Conservation (phyloP, 441 rosid genomes). For the Arabidopsis lyrata region DNA sequence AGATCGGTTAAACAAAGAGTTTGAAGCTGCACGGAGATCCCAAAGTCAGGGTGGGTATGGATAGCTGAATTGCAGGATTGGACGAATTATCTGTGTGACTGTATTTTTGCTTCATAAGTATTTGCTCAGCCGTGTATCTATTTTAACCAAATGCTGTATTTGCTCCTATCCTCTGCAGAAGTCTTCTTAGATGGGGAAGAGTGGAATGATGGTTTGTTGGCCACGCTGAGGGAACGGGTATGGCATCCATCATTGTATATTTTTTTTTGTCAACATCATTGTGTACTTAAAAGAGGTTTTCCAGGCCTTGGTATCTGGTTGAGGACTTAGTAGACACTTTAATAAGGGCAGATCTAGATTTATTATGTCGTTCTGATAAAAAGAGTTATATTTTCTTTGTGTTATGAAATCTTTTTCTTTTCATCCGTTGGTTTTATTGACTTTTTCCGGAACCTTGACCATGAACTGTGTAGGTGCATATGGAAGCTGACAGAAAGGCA, state of each 20-base stretch:
- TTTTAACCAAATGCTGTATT: constrained; percentile 13
- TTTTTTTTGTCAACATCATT: background rate
- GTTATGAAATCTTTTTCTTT: background rate
- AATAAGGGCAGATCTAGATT: constrained; percentile 22
- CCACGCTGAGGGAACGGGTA: constrained; percentile 97
- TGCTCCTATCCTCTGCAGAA: constrained; percentile 55
- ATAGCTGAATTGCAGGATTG: constrained; percentile 14
- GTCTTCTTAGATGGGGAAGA: constrained; percentile 78
- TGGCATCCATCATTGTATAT: constrained; percentile 25
- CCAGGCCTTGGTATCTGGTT: constrained; percentile 7
- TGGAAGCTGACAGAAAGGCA: constrained; percentile 89
- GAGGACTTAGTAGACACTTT: constrained; percentile 26
- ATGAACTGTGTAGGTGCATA: constrained; percentile 73
- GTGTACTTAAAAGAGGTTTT: constrained; percentile 19
- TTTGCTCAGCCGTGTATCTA: constrained; percentile 10
- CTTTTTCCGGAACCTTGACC: constrained; percentile 13
- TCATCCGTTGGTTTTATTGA: constrained; percentile 20
- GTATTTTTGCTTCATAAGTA: constrained; percentile 20
- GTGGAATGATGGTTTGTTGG: constrained; percentile 95
- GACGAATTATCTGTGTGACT: background rate
- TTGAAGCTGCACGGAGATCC: constrained; percentile 84
- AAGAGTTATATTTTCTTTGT: background rate
- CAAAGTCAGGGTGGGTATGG: constrained; percentile 74
- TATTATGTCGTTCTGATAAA: constrained; percentile 3
- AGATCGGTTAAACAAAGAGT: constrained; percentile 88